These are phyloP conservation scores for Cryphonectria radicalis DNA, from an alignment of 2,329 filamentous ascomycete genomes.

Conservation along the genomic window DNA sequence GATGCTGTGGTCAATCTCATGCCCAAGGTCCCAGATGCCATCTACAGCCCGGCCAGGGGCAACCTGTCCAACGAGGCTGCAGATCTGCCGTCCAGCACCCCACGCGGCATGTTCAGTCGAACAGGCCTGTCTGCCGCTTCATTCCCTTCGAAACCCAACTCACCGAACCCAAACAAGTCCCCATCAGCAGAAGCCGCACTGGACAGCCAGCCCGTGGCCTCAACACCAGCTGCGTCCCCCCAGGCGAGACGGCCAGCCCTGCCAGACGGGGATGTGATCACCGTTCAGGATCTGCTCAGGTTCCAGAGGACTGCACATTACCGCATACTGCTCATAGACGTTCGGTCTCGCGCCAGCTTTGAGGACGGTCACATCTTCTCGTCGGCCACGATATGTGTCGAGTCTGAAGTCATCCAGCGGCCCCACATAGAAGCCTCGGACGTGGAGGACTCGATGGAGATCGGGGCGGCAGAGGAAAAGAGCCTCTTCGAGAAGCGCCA, in stretches of 20 bases:
- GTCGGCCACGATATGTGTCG: constrained; percentile 84
- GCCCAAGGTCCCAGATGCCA: constrained; percentile 74
- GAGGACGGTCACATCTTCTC: constrained; percentile 89
- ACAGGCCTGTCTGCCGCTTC: constrained; percentile 57
- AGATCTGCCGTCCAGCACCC: constrained; percentile 66
- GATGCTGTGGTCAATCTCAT: constrained; percentile 55
- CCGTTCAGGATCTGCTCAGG: constrained; percentile 70
- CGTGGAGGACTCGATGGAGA: constrained; percentile 68
- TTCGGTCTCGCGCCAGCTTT: constrained; percentile 78
- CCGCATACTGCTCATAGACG: constrained; percentile 81
- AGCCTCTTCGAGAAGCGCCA: constrained; percentile 72
- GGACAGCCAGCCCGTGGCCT: constrained; percentile 34
- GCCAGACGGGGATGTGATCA: constrained; percentile 62
- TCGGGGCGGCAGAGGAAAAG: constrained; percentile 77
- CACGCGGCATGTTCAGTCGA: constrained; percentile 65
- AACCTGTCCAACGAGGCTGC: constrained; percentile 68
- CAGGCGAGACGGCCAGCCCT: constrained; percentile 53
- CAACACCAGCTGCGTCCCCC: constrained; percentile 24
- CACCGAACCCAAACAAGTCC: constrained; percentile 27
- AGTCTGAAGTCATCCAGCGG: constrained; percentile 74
- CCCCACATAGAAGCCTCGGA: constrained; percentile 67
- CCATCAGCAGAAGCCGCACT: constrained; percentile 29
- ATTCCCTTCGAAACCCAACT: constrained; percentile 16
- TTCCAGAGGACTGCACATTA: constrained; percentile 65
- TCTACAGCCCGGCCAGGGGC: constrained; percentile 78